Evolutionary conservation across 2,329 filamentous ascomycete genomes (phyloP), one percentile per base, ranked within the genome.

Genomic region (Xylaria sp.): DNA sequence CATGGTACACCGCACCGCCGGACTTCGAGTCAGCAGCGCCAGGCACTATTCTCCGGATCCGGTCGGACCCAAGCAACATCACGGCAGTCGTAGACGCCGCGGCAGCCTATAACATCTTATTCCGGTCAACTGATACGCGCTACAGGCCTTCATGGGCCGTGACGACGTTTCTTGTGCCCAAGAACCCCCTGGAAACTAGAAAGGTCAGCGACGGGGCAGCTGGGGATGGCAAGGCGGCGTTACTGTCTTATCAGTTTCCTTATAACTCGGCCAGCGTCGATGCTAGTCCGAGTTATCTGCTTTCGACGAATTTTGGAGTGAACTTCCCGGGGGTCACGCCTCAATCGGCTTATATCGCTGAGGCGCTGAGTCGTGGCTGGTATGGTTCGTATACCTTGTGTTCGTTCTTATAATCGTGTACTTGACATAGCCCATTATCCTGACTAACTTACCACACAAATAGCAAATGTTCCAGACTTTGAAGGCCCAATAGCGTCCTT

Each of bases 291-390:
- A 81, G 75, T 7, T 83, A 81, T 63, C 61, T 66, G 31, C 57
- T 74, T 1, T 68, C 71, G 36, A 61, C 66, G 13, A 36, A 49
- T 23, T 38, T 62, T 7, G 17, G 65, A 10, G 60, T 71, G 49
- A 56, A 54, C 2, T 74, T 31, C n/a, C 75, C 33, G n/a, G 71
- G 66, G 23, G 31, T 68, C 9, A 64, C 46, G 2, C 23, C 71
- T 2, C 28, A 23, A 17, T 61, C 77, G 60, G 67, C 68, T 1
- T 75, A 80, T 56, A 67, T 81, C 11, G 36, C 73, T 15, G 68
- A 78, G 6, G 76, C 80, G 6, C 80, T 87, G 1, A 76, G 78
- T 6, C 65, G 78, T 71, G 83, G 84, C 6, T 86, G 83, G 83
- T 77, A 59, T 48, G 57, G 57, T 48, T 46, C 40, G 57, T 59